Percentiles rank a stretch among this genome's conserved stretches.
These are phyloP conservation scores for Leucogyrophana mollusca DNA, from an alignment of 768 basidiomycete genomes.

Conservation along the genomic window DNA sequence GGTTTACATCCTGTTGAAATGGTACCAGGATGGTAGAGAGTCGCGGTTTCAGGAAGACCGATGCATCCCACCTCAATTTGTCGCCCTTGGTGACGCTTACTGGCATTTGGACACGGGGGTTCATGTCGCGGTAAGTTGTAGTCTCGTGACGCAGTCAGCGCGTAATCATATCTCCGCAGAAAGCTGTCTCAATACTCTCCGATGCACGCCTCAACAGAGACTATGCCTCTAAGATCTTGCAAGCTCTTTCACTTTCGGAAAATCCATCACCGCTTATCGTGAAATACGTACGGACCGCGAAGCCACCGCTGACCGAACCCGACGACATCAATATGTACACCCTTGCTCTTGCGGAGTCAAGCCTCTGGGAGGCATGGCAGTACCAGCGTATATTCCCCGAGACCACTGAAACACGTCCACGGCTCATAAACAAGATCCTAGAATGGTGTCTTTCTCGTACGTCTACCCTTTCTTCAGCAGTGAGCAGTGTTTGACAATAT, in stretches of 20 bases:
- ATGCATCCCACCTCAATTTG: conserved; percentile 76
- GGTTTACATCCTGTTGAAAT: conserved; percentile 79
- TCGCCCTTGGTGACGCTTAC: conserved; percentile 77
- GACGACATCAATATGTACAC: conserved; percentile 71
- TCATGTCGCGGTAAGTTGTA: conserved; percentile 55
- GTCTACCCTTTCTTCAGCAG: conserved; percentile 25
- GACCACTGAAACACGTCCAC: conserved; percentile 46
- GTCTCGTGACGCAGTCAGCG: neutral
- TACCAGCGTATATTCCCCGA: conserved; percentile 74
- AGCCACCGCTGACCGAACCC: conserved; percentile 67
- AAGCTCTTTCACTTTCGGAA: conserved; percentile 44
- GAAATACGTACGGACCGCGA: conserved; percentile 73
- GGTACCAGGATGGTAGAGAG: conserved; percentile 66
- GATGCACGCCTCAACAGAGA: conserved; percentile 76
- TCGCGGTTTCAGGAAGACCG: conserved; percentile 48
- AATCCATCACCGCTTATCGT: conserved; percentile 56
- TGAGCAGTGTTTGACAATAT: neutral
- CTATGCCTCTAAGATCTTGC: conserved; percentile 75
- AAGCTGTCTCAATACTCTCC: conserved; percentile 69
- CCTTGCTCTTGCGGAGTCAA: conserved; percentile 62
- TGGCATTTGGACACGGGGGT: conserved; percentile 76
- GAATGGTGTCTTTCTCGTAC: conserved; percentile 70
- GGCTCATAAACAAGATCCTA: conserved; percentile 57
- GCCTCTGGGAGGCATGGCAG: conserved; percentile 71
- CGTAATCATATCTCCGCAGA: conserved; percentile 35